Evolutionary conservation across 2,329 filamentous ascomycete species (phyloP).

Genomic region (Fusarium goolgardi): DNA sequence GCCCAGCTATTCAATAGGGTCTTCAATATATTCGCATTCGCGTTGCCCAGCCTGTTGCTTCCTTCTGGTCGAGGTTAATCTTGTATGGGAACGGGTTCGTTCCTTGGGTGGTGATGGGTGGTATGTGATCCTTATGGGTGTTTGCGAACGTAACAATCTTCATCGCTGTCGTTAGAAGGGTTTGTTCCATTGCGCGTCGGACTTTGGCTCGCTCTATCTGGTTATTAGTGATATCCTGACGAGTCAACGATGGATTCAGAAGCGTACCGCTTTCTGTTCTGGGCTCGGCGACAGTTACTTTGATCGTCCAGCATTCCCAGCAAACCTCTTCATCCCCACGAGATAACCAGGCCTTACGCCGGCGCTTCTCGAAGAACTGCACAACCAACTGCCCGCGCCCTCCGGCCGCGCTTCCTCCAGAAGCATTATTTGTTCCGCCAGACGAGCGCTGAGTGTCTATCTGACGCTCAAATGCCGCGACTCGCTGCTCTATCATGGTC

Average conservation of each 20-base stretch:
- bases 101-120: slow-evolving; percentile 92
- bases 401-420: slow-evolving; percentile 53
- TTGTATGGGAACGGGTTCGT: slow-evolving; percentile 96
- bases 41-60: slow-evolving; percentile 77
- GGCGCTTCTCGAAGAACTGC: slow-evolving; percentile 94
- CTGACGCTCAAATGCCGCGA: slow-evolving; percentile 81
- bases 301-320: slow-evolving; percentile 96
- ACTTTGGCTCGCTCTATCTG: slow-evolving; percentile 83
- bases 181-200: slow-evolving; percentile 89
- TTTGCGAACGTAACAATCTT: slow-evolving; percentile 92
- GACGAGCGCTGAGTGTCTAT: slow-evolving; percentile 70
- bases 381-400: slow-evolving; percentile 84
- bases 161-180: slow-evolving; percentile 85
- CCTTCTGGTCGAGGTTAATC: slow-evolving; percentile 87
- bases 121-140: slow-evolving; percentile 93
- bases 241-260: neutral
- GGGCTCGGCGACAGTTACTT: slow-evolving; percentile 92
- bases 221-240: neutral
- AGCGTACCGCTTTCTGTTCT: slow-evolving; percentile 84
- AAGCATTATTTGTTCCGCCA: slow-evolving; percentile 29
- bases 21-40: slow-evolving; percentile 78
- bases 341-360: slow-evolving; percentile 84
- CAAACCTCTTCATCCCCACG: slow-evolving; percentile 90
- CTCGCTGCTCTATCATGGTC: slow-evolving; percentile 91
- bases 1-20: neutral